These are phyloP conservation scores for Nowakowskiella sp. DNA, from an alignment of 192 early-diverging fungal species.

Conservation along the genomic window DNA sequence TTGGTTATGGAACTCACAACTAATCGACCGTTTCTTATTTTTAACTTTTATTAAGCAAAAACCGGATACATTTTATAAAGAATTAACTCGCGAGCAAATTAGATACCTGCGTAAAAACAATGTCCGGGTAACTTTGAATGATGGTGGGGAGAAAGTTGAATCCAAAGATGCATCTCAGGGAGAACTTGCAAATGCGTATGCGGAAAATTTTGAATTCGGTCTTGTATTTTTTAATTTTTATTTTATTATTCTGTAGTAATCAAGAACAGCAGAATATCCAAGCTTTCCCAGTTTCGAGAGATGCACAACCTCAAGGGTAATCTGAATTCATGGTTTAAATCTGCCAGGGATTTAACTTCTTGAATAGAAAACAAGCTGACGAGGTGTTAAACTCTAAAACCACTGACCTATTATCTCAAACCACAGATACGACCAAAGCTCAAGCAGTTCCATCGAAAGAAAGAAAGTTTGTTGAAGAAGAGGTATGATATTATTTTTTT, in stretches of 20 bases:
- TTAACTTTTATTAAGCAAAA: constrained; percentile 15
- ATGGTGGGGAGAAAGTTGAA: constrained; percentile 8
- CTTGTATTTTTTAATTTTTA: neutral
- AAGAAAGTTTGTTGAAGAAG: neutral
- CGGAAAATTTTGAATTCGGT: constrained; percentile 7
- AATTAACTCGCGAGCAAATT: constrained; percentile 51
- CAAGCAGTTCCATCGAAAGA: neutral
- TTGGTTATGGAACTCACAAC: neutral
- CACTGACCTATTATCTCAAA: constrained; percentile 1
- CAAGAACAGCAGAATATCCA: constrained; percentile 3
- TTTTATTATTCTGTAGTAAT: constrained; percentile 1
- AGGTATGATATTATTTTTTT: neutral
- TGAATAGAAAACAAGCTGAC: too few relatives aligned
- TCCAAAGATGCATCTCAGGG: constrained; percentile 1
- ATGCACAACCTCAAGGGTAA: too few relatives aligned
- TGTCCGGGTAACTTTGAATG: constrained; percentile 28
- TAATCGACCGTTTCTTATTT: constrained; percentile 3
- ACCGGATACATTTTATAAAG: constrained; percentile 52
- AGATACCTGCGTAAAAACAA: constrained; percentile 47
- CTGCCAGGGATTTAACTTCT: too few relatives aligned
- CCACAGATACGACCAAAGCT: neutral
- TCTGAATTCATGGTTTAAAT: too few relatives aligned
- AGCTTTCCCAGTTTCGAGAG: neutral
- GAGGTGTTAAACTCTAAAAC: too few relatives aligned
- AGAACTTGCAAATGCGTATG: constrained; percentile 2